Base-by-base conservation (phyloP, 2,329 filamentous ascomycete genomes). In the Monascus ruber region DNA sequence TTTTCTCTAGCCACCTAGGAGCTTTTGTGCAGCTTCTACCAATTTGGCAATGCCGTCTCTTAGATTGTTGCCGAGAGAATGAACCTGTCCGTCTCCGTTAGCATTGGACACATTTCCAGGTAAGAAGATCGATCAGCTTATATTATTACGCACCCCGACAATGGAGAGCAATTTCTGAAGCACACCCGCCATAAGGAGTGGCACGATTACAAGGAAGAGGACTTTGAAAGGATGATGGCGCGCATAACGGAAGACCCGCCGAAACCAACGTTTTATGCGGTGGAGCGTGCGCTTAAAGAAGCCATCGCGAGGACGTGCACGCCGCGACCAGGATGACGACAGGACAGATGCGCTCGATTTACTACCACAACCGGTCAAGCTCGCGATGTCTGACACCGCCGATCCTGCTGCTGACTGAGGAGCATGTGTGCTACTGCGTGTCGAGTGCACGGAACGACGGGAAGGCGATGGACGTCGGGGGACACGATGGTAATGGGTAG, bases 161-260 rank as follows among this genome's bases (percentile, higher is more conserved):
- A 80, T 78, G 31, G 77, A 76, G 34, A 94, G 73, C 34, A 95
- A 69, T 35, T 82, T 84, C 6, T 80, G 80, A 48, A 95, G 65
- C 26, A 85, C 82, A 27, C 89, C 89, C 37, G 85, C 85, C 1
- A 82, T 87, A 53, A 95, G 69, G 42, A 96, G 72, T 6, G 89
- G 89, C 74, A 95, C 78, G 53, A 95, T 74, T 46, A 94, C 81
- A 45, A 87, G 75, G 70, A 85, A 72, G 68, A 95, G 84, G 35
- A 94, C 84, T 66, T 93, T 93, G 56, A 86, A 66, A 0, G 88
- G 89, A 65, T 95, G 82, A 31, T 78, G 74, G 58, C 85, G 82
- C 53, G 85, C 83, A 65, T 89, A 94, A 59, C 81, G 76, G 59
- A 82, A 71, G 6, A 95, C 77, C 58, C 94, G 81, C 54, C 83